Evolutionary conservation across 2,329 filamentous ascomycete species (phyloP).

Genomic region (Exophiala dermatitidis): DNA sequence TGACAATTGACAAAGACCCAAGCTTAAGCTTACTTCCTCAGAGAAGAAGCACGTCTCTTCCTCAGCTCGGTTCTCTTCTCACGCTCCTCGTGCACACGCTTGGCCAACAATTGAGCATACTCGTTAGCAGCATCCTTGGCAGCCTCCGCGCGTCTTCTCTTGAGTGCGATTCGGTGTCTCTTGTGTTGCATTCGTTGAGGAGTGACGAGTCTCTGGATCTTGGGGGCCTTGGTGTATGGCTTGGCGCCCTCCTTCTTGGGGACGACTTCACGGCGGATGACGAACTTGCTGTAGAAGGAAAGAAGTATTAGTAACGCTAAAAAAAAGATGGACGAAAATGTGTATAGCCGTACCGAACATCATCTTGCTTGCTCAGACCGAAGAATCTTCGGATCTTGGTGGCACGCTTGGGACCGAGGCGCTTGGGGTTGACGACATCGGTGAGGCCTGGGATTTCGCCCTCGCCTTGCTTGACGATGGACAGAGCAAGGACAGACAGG

Average conservation of each 20-base stretch:
- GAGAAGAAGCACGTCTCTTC: slow-evolving; percentile 95
- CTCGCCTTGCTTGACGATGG: slow-evolving; percentile 97
- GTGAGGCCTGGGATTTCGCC: slow-evolving; percentile 89
- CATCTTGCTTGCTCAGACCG: slow-evolving; percentile 99
- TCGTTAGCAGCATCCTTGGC: slow-evolving; percentile 98
- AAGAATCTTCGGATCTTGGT: slow-evolving; percentile 99
- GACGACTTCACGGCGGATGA: slow-evolving; percentile 97
- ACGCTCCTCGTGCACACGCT: slow-evolving; percentile 96
- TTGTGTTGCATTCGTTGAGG: slow-evolving; percentile 99
- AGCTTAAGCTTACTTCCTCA: slow-evolving; percentile 60
- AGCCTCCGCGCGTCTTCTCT: slow-evolving; percentile 94
- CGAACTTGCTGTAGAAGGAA: slow-evolving; percentile 92
- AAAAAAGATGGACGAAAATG: neutral
- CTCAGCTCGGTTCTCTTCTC: slow-evolving; percentile 84
- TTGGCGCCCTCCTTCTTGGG: slow-evolving; percentile 96
- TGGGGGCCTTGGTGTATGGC: slow-evolving; percentile 99
- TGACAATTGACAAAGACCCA: slow-evolving; percentile 29
- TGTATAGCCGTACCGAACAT: slow-evolving; percentile 68
- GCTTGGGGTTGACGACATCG: slow-evolving; percentile 97
- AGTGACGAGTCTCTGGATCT: slow-evolving; percentile 99
- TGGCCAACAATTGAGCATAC: slow-evolving; percentile 91
- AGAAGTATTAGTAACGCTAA: slow-evolving; percentile 30
- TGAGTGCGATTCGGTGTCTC: slow-evolving; percentile 94
- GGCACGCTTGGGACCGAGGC: slow-evolving; percentile 97
- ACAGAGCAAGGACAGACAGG: slow-evolving; percentile 86